A percentile compares a stretch with the other conserved stretches of the same genome.
Conservation (phyloP, 2,329 filamentous ascomycete species). For the Colletotrichum salicis region DNA sequence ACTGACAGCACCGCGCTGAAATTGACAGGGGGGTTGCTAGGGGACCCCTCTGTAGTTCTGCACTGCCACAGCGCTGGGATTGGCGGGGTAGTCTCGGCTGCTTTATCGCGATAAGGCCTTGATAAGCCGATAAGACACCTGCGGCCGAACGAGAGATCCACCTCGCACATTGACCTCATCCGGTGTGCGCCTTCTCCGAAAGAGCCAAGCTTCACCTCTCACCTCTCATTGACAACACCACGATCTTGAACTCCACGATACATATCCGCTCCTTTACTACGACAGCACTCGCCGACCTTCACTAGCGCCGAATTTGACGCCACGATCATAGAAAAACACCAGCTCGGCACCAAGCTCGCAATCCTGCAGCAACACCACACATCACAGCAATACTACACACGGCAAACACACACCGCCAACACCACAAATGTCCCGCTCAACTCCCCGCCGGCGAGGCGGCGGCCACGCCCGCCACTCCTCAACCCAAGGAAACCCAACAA, state of each 20-base stretch:
- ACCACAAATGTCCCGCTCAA: slow-evolving; percentile 54
- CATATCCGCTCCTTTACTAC: background rate
- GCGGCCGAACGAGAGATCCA: background rate
- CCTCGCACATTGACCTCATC: slow-evolving; percentile 17
- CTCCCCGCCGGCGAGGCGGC: slow-evolving; percentile 49
- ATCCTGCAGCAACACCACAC: slow-evolving; percentile 31
- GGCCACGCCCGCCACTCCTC: slow-evolving; percentile 54
- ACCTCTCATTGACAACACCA: background rate
- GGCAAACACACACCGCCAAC: background rate
- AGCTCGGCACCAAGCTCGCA: slow-evolving; percentile 25
- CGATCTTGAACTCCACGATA: background rate
- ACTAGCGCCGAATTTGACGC: background rate
- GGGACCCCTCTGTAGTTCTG: slow-evolving; percentile 10
- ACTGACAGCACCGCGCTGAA: background rate
- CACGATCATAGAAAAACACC: background rate
- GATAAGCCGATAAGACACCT: slow-evolving; percentile 13
- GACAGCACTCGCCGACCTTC: background rate
- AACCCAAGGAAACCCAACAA: slow-evolving; percentile 45
- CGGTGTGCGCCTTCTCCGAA: background rate
- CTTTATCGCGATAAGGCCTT: background rate
- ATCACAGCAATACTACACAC: background rate
- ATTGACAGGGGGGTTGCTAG: slow-evolving; percentile 20
- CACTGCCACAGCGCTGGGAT: slow-evolving; percentile 30
- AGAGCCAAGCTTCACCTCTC: background rate
- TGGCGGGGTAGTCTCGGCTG: slow-evolving; percentile 15